Conservation (phyloP, 768 basidiomycete species). For the Boletellus ananas region DNA sequence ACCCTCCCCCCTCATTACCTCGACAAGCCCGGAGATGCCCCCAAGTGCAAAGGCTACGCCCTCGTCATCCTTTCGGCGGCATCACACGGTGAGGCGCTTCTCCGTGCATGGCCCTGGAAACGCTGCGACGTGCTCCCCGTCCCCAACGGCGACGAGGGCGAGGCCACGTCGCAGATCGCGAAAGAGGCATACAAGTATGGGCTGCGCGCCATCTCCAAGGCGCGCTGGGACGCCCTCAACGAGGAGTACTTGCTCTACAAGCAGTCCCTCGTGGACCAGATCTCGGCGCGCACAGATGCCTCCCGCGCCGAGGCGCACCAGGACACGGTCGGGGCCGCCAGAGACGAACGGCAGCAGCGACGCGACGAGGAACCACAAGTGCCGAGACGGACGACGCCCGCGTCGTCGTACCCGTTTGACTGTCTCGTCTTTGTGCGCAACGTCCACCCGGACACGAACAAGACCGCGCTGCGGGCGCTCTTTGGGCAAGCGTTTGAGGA, state of each 20-base stretch:
- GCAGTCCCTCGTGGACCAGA: conserved; percentile 47
- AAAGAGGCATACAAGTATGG: conserved; percentile 56
- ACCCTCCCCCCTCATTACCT: conserved; percentile 59
- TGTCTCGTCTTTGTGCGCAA: conserved; percentile 72
- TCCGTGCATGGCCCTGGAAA: conserved; percentile 63
- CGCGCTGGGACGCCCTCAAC: conserved; percentile 59
- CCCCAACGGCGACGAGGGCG: background rate
- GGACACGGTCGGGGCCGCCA: too few relatives aligned
- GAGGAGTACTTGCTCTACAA: conserved; percentile 69
- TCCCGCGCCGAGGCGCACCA: too few relatives aligned
- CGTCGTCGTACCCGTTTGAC: conserved; percentile 52
- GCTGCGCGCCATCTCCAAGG: conserved; percentile 53
- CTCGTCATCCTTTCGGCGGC: conserved; percentile 52
- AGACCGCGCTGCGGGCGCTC: conserved; percentile 66
- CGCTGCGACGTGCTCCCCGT: conserved; percentile 3
- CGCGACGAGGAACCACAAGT: background rate
- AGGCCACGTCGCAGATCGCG: conserved; percentile 2
- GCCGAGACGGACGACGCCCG: conserved; percentile 7
- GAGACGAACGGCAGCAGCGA: background rate
- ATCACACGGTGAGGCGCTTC: conserved; percentile 40
- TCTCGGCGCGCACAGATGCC: conserved; percentile 21
- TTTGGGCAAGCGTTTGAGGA: conserved; percentile 44
- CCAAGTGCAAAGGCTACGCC: conserved; percentile 73
- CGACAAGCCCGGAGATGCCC: conserved; percentile 50
- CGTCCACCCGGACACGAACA: conserved; percentile 73